Evolutionary conservation across 116 monocot genomes (phyloP), one percentile per base, ranked within the genome.

Genomic region (Dioscorea cayenensis): DNA sequence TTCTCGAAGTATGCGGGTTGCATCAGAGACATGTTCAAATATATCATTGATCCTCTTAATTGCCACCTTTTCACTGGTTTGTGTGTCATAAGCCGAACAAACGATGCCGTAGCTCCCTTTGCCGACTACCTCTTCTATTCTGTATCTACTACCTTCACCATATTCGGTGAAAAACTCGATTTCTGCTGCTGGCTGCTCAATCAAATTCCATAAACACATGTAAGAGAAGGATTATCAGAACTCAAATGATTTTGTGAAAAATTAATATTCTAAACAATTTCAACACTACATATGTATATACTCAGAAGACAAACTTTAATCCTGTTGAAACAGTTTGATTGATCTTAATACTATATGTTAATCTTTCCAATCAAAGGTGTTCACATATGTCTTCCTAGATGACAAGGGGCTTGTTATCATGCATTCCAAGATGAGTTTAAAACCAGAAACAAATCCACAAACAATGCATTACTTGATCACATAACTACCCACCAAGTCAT

Each of bases 1-100:
- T 16, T 55, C 55, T 16, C 55, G 55, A 55, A 55, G 55, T 55
- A 55, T 55, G 19, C 55, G 55, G 13, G 55, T 55, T 5, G 55
- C 55, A 55, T 55, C 55, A 55, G 55, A 55, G n/a, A 55, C 55
- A 55, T 55, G 55, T 55, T 55, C 55, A 55, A 55, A 55, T 18
- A 55, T 55, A 55, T 55, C 55, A 55, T 55, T 55, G 10, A 55
- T 55, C 55, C 17, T 55, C 55, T 55, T 55, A 55, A 55, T 55
- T 55, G 55, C 55, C 10, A 55, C 55, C n/a, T 55, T 55, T 55
- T 55, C 55, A 55, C 55, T 5, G n/a, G 55, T 55, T 55, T 55
- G 55, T 16, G 55, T 55, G 5, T 55, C 55, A 55, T 18, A 16
- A 55, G 55, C 55, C 5, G 55, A 55, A 16, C 55, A 55, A 55